Evolutionary conservation across 257 asterid genomes (phyloP), one percentile per base, ranked within the genome.

Genomic region (Solanum peruvianum): DNA sequence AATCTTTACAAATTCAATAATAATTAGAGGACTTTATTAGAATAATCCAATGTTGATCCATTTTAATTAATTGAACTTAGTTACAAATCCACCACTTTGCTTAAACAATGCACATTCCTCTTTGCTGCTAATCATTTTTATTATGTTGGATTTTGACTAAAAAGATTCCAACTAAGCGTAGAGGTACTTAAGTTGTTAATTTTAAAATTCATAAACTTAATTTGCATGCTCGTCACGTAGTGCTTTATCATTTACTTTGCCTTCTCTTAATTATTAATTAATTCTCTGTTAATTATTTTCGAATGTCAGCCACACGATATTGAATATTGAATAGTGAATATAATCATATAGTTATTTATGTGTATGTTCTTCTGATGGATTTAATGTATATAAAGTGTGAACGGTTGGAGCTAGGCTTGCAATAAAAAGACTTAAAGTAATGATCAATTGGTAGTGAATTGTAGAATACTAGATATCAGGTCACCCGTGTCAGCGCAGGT

Each of bases 81-180:
- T 82, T 87, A 87, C 87, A 82, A 87, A 82, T 76, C 86, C 87
- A 89, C 70, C 85, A 86, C 72, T 83, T 82, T 21, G 71, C 75
- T 60, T 89, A 85, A 78, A 31, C 62, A 83, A 67, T 39, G 12
- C 23, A 42, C 76, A 83, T 84, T 78, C 52, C 25, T 85, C 67
- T 83, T 70, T 49, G 80, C 69, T 45, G 45, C 88, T 90, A 87
- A 88, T 90, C 90, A 90, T 90, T 88, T 62, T 85, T 70, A 73
- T 87, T 83, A 33, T 64, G 91, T 85, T 88, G 47, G 41, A 73
- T 86, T 88, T 88, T 88, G 91, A 87, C 88, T 66, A 90, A 60
- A 87, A 85, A 86, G 87, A 85, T 85, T 87, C 91, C 86, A 42
- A 56, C 14, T n/a, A 73, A 33, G 86, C 60, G 70, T 71, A 52